A percentile compares a stretch with the other conserved stretches of the same genome.
These are phyloP conservation scores for Malassezia dermatis DNA, from an alignment of 1,284 basidiomycete genomes.

Conservation along the genomic window DNA sequence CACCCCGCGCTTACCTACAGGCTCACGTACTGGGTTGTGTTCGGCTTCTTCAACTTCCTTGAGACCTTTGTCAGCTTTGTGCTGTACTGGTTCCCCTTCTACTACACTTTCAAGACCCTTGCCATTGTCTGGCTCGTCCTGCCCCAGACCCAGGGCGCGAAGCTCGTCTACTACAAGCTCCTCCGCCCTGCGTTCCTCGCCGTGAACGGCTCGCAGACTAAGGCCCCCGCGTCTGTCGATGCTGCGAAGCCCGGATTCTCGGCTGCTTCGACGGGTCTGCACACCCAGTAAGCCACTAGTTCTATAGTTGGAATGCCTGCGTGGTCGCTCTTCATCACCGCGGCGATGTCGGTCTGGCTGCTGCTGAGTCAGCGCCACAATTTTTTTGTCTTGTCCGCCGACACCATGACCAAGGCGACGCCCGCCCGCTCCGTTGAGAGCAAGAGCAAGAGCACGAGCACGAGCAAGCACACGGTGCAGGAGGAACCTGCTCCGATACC, in stretches of 20 bases:
- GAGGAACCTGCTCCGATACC: background rate
- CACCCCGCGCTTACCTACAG: slow-evolving; percentile 17
- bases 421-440: background rate
- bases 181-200: slow-evolving; percentile 39
- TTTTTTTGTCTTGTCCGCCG: background rate
- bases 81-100: slow-evolving; percentile 65
- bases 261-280: slow-evolving; percentile 9
- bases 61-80: slow-evolving; percentile 44
- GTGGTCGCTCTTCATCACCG: background rate
- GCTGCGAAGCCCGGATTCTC: slow-evolving; percentile 4
- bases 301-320: background rate
- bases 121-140: slow-evolving; percentile 77
- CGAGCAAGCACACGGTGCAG: background rate
- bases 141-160: slow-evolving; percentile 61
- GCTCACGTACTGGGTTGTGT: slow-evolving; percentile 49
- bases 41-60: slow-evolving; percentile 46
- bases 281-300: slow-evolving; percentile 8
- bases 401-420: background rate
- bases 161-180: slow-evolving; percentile 44
- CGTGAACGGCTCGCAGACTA: slow-evolving; percentile 18
- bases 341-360: background rate
- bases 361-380: slow-evolving; percentile 1
- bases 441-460: background rate
- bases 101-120: slow-evolving; percentile 69
- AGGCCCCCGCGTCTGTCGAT: background rate